Base-by-base conservation (phyloP, 2,329 filamentous ascomycete species). In the Trichoderma sp. region DNA sequence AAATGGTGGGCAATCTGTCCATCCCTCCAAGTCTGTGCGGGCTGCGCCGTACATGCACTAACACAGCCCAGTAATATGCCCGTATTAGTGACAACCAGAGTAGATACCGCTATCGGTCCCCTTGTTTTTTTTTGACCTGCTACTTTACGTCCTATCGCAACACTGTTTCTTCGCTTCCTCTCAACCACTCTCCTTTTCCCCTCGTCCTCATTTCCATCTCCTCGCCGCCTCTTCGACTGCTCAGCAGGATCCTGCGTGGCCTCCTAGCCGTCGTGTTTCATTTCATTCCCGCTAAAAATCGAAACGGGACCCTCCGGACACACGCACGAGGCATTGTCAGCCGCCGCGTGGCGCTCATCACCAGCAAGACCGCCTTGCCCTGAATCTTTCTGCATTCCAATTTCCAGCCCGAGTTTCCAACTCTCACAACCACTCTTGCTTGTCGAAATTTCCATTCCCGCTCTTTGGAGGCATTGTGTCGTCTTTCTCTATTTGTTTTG, bases 271-370 rank as follows among this genome's bases (percentile, higher is more conserved):
- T 62, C 59, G n/a, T 64, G 60, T 62, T 53, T 64, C 68, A 63
- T 63, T 63, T 35, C 59, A 18, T 35, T 33, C 18, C 31, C 41
- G 24, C 38, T 72, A 64, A 53, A 27, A 65, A 18, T 60, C 69
- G 69, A 72, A 50, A 64, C 69, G 41, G 29, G 65, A 29, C 33
- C 41, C 53, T 45, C 33, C 41, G 33, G 53, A 62, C 38, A 64
- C 59, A 67, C 71, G 62, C 71, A 74, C 71, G 63, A 74, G 71
- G 71, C 71, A 74, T 59, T 66, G 62, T 66, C 62, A 66, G 63
- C 62, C 63, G 71, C 62, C 71, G 71, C 71, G 71, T 66, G 63
- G 71, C 71, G 63, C 18, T 21, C 71, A 67, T 63, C 60, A 63
- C 29, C 60, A 41, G 62, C 62, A 59, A 33, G 45, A 74, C 71